phyloP scores from a whole-genome alignment of 192 early-diverging fungal genomes.

The Diversispora epigaea region DNA sequence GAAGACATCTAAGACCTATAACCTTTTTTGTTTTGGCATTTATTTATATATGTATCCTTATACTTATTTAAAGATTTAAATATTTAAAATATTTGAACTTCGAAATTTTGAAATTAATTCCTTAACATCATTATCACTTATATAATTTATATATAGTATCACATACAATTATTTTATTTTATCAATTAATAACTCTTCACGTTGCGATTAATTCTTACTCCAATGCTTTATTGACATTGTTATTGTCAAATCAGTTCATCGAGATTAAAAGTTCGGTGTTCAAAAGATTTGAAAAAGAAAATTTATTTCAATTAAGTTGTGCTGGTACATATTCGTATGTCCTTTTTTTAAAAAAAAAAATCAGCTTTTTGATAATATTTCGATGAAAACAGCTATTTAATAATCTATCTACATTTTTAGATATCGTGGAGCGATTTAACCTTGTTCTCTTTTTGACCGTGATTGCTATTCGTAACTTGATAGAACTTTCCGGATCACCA shows the following conservation, averaged over 20 bases:
- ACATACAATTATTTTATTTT: slow-evolving; percentile 90
- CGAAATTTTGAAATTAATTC: background rate
- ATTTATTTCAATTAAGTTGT: slow-evolving; percentile 93
- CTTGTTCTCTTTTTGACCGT: slow-evolving; percentile 82
- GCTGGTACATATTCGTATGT: slow-evolving; percentile 77
- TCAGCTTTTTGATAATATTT: background rate
- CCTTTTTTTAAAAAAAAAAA: background rate
- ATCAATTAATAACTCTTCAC: slow-evolving; percentile 94
- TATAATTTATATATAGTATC: slow-evolving; percentile 45
- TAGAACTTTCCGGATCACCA: slow-evolving; percentile 78
- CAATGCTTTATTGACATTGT: slow-evolving; percentile 87
- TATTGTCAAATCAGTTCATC: slow-evolving; percentile 96
- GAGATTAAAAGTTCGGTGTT: slow-evolving; percentile 98
- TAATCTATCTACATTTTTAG: slow-evolving; percentile 38
- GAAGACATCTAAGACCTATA: slow-evolving; percentile 48
- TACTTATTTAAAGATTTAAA: background rate
- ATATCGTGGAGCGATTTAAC: slow-evolving; percentile 97
- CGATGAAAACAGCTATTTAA: background rate
- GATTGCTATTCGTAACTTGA: slow-evolving; percentile 86
- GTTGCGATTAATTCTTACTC: slow-evolving; percentile 96
- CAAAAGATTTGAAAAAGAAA: slow-evolving; percentile 95
- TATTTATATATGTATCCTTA: slow-evolving; percentile 71
- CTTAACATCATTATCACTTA: background rate
- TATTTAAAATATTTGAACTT: background rate
- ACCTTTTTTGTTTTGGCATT: slow-evolving; percentile 74